Base-by-base conservation (phyloP, 78 protist genomes). In the Polysphondylium violaceum region DNA sequence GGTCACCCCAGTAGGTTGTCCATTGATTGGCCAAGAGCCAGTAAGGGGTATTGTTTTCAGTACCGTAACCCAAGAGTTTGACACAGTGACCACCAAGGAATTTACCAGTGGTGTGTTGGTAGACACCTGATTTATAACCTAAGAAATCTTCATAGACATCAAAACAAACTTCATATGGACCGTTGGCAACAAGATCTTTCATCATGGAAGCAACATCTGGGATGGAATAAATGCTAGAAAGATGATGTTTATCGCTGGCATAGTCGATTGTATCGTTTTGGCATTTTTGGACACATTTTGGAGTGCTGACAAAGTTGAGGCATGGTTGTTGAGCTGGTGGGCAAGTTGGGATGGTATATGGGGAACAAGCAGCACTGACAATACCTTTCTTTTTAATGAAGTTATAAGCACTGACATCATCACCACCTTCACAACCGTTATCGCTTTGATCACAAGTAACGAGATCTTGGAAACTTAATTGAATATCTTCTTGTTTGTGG, bases 1-100 rank as follows among this genome's bases (percentile, higher is more conserved):
- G 9, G 21, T 87, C 72, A 35, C 98, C 98, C 98, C 96, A 95
- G 11, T 61, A n/a, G 36, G 83, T 43, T 16, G 95, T 93, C 97
- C 97, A 97, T 40, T 93, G 86, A 88, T 97, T 97, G 75, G 31
- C 47, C 29, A 74, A 44, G 27, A 83, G 19, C 98, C 97, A 97
- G 78, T 96, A 97, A 51, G 51, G 33, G 29, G 36, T 51, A 41
- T 43, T 67, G 53, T 75, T 88, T 61, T 73, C 79, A 16, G 53
- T 76, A 58, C 97, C 97, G 76, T 61, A 96, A 47, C 97, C 98
- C 25, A 93, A 74, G 2, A 87, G 2, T 79, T 67, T 77, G 76
- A 94, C 79, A 11, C 95, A 92, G 72, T 96, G 97, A 64, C 95
- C 96, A 29, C 95, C 95, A 9, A 78, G 41, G 21, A 14, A 27